A percentile compares a stretch with the other conserved stretches of the same genome.
Evolutionary conservation across 306 rosid species (phyloP).

Genomic region (Crataegus laevigata): DNA sequence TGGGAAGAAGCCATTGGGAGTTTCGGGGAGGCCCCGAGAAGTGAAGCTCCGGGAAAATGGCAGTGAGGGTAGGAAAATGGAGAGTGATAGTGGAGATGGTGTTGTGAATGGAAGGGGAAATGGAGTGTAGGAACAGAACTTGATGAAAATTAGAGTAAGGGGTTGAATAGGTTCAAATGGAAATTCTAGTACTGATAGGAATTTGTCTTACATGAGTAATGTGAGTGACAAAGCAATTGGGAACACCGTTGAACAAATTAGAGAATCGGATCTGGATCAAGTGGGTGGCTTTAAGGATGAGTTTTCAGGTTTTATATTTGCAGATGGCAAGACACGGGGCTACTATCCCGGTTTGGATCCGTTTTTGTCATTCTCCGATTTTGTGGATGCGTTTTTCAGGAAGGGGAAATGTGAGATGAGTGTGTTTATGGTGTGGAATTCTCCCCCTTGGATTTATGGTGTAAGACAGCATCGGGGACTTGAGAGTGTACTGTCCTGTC

Average conservation of each 20-base stretch:
- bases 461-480: conserved; percentile 79
- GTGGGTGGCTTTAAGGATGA: conserved; percentile 11
- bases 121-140: conserved; percentile 4
- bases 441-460: conserved; percentile 91
- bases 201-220: conserved; percentile 4
- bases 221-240: conserved; percentile 8
- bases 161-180: neutral
- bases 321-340: conserved; percentile 87
- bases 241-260: conserved; percentile 2
- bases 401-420: conserved; percentile 48
- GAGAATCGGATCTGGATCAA: neutral
- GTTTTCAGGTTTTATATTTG: conserved; percentile 44
- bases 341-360: conserved; percentile 66
- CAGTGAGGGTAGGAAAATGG: neutral
- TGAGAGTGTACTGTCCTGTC: conserved; percentile 70
- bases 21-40: conserved; percentile 7
- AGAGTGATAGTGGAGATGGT: neutral
- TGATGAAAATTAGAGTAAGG: conserved; percentile 14
- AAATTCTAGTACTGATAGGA: conserved; percentile 5
- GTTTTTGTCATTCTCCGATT: conserved; percentile 47
- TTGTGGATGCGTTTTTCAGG: conserved; percentile 63
- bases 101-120: neutral
- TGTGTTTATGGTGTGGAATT: conserved; percentile 94
- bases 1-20: conserved; percentile 25
- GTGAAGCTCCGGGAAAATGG: conserved; percentile 7